phyloP scores from a whole-genome alignment of 2,329 filamentous ascomycete genomes.

The Colletotrichum sp. region DNA sequence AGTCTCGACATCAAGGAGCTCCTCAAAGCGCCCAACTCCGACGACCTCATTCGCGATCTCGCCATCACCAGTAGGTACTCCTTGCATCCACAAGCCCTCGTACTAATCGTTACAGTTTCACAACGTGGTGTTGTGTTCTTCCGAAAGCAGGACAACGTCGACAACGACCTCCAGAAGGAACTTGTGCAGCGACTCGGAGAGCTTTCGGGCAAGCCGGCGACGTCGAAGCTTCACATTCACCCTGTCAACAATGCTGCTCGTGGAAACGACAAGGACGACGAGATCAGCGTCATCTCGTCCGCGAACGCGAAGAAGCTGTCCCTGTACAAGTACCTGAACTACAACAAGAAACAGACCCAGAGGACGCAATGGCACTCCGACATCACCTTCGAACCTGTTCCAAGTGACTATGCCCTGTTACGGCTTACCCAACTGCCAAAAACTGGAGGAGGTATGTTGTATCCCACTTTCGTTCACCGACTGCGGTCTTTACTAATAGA shows the following conservation, averaged over 20 bases:
- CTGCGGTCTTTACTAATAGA: background rate
- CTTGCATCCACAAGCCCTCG: background rate
- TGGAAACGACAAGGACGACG: constrained; percentile 57
- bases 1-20: constrained; percentile 64
- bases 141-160: constrained; percentile 65
- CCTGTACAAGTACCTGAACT: constrained; percentile 33
- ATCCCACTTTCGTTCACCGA: fast-evolving
- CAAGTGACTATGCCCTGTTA: constrained; percentile 67
- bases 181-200: constrained; percentile 65
- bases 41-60: constrained; percentile 68
- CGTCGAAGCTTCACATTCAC: constrained; percentile 64
- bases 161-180: constrained; percentile 69
- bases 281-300: constrained; percentile 70
- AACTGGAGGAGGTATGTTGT: constrained; percentile 53
- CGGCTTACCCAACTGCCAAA: constrained; percentile 57
- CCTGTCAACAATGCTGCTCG: constrained; percentile 59
- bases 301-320: constrained; percentile 58
- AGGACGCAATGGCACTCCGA: constrained; percentile 64
- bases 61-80: constrained; percentile 64
- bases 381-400: constrained; percentile 68
- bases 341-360: constrained; percentile 48
- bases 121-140: constrained; percentile 75
- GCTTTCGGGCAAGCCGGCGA: constrained; percentile 59
- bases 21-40: constrained; percentile 64
- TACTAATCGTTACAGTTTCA: constrained; percentile 53